Evolutionary conservation across 1,284 basidiomycete genomes (phyloP).

Genomic region (Pterulicium gracile): DNA sequence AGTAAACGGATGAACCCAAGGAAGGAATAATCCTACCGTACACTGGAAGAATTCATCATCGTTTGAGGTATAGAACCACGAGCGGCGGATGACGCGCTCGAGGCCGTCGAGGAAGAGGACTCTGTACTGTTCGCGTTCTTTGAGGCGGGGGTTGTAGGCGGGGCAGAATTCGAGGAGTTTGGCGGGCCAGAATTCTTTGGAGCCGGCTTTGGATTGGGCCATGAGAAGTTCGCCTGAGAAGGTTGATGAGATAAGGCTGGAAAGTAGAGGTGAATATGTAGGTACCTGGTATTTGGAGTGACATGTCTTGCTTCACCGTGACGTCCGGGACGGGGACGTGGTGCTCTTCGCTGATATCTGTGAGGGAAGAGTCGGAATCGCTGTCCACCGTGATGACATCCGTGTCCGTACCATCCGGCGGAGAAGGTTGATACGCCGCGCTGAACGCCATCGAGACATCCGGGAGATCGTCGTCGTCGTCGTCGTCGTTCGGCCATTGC

Average conservation of each 20-base stretch:
- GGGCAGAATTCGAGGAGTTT: constrained; percentile 41
- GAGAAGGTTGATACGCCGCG: constrained; percentile 13
- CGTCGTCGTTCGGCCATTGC: constrained; percentile 24
- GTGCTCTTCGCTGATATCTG: constrained; percentile 11
- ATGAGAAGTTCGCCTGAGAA: constrained; percentile 60
- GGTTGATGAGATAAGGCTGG: constrained; percentile 31
- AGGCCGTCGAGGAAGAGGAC: constrained; percentile 46
- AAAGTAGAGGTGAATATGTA: constrained; percentile 26
- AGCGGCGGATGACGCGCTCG: constrained; percentile 26
- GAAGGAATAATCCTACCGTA: constrained; percentile 36
- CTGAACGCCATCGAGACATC: constrained; percentile 24
- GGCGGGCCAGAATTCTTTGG: constrained; percentile 53
- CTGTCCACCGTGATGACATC: not conserved
- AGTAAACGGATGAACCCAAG: constrained; percentile 2
- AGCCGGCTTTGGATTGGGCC: constrained; percentile 29
- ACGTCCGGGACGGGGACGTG: constrained; percentile 6
- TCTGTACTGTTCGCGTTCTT: constrained; percentile 30
- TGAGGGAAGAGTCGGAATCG: constrained; percentile 6
- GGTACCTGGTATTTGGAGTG: constrained; percentile 7
- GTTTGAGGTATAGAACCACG: constrained; percentile 43
- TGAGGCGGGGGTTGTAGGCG: constrained; percentile 23
- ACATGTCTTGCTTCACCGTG: constrained; percentile 11
- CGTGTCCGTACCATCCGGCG: not conserved
- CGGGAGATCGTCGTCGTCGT: constrained; percentile 29
- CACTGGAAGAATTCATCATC: constrained; percentile 50